A percentile compares a stretch with the other conserved stretches of the same genome.
Evolutionary conservation across 139 green algal genomes (phyloP).

Genomic region (Volvox africanus): DNA sequence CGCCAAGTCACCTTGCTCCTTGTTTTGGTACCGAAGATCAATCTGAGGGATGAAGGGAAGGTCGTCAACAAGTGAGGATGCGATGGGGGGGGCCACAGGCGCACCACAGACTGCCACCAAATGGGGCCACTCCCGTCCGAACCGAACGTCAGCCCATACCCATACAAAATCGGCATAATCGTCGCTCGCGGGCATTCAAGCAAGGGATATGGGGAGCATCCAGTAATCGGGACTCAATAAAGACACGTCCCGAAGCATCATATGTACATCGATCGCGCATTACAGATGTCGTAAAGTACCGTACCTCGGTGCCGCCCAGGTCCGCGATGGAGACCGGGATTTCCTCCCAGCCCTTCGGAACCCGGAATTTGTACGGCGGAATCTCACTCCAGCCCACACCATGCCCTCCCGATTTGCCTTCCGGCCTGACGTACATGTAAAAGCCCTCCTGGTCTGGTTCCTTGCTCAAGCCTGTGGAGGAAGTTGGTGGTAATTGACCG

Average conservation of each 20-base stretch:
- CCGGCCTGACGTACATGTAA: slow-evolving; percentile 83
- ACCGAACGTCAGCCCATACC: too few relatives aligned
- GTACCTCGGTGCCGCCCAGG: slow-evolving; percentile 91
- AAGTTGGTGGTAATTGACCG: too few relatives aligned
- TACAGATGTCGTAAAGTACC: background rate
- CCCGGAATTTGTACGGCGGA: slow-evolving; percentile 88
- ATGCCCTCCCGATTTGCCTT: slow-evolving; percentile 90
- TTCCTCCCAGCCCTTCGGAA: slow-evolving; percentile 86
- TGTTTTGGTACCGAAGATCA: slow-evolving; percentile 86
- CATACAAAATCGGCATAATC: too few relatives aligned
- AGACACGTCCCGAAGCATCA: too few relatives aligned
- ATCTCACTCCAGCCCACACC: slow-evolving; percentile 93
- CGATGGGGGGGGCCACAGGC: too few relatives aligned
- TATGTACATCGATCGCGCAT: too few relatives aligned
- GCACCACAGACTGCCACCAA: too few relatives aligned
- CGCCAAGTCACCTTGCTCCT: slow-evolving; percentile 77
- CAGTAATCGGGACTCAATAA: too few relatives aligned
- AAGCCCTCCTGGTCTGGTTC: slow-evolving; percentile 76
- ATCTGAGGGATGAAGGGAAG: slow-evolving; percentile 70
- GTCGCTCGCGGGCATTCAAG: too few relatives aligned
- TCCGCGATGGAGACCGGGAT: slow-evolving; percentile 96
- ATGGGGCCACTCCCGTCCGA: too few relatives aligned
- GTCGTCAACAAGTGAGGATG: too few relatives aligned
- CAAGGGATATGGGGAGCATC: too few relatives aligned
- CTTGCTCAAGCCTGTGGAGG: slow-evolving; percentile 57